Evolutionary conservation across 192 early-diverging fungal genomes (phyloP).

Genomic region (Gaertneriomyces semiglobifer): DNA sequence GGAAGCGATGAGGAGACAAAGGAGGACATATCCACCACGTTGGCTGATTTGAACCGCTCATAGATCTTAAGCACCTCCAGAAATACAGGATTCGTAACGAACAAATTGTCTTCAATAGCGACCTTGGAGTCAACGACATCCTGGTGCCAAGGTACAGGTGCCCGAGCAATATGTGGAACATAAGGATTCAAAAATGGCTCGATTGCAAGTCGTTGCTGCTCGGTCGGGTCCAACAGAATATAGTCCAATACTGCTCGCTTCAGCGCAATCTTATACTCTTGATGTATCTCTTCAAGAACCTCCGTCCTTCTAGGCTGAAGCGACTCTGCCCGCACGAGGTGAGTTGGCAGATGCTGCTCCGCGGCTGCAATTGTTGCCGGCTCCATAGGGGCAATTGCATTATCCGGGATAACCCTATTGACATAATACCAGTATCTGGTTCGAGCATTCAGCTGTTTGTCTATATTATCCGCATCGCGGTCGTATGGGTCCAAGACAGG

Average conservation of each 20-base stretch:
- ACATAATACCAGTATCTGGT: conserved; percentile 59
- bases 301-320: conserved; percentile 25
- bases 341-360: conserved; percentile 30
- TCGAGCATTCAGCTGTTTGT: conserved; percentile 53
- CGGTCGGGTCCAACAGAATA: conserved; percentile 51
- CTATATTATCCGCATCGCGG: conserved; percentile 41
- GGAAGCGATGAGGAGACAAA: conserved; percentile 46
- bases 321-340: conserved; percentile 26
- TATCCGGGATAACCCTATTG: conserved; percentile 35
- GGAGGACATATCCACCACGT: conserved; percentile 49
- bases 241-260: conserved; percentile 58
- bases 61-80: conserved; percentile 45
- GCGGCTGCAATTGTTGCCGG: conserved; percentile 27
- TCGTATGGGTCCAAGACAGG: conserved; percentile 52
- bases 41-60: conserved; percentile 33
- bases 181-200: conserved; percentile 36
- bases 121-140: conserved; percentile 29
- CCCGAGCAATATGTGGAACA: conserved; percentile 44
- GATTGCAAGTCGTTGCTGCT: conserved; percentile 49
- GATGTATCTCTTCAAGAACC: conserved; percentile 43
- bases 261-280: conserved; percentile 40
- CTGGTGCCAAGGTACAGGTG: conserved; percentile 63
- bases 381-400: conserved; percentile 47
- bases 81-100: conserved; percentile 59
- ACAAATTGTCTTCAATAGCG: conserved; percentile 46